A percentile compares a stretch with the other conserved stretches of the same genome.
phyloP scores from a whole-genome alignment of 345 rosid genomes.

The Ceriops decandra region DNA sequence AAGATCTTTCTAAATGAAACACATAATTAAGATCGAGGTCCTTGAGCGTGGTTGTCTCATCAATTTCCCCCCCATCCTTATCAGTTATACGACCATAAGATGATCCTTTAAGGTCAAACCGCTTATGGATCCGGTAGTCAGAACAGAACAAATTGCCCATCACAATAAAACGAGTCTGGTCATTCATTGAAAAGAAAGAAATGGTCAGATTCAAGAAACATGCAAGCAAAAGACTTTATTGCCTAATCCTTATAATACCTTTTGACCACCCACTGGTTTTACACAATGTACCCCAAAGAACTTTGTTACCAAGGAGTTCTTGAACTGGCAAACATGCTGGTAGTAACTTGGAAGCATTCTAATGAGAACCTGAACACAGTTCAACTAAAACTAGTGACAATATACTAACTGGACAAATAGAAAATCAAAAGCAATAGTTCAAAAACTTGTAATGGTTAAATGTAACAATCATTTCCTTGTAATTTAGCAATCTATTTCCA shows the following conservation, averaged over 20 bases:
- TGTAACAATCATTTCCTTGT: too few species aligned
- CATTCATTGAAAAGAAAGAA: not conserved
- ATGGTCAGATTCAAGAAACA: too few species aligned
- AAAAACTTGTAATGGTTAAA: not conserved
- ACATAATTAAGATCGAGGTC: constrained; percentile 67
- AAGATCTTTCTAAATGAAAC: constrained; percentile 46
- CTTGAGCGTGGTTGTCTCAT: constrained; percentile 62
- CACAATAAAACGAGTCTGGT: constrained; percentile 59
- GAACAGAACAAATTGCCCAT: constrained; percentile 71
- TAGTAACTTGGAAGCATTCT: constrained; percentile 64
- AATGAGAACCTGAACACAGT: constrained; percentile 46
- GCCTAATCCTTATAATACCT: constrained; percentile 32
- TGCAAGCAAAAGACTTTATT: not conserved
- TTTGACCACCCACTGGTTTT: constrained; percentile 55
- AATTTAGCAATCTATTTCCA: too few species aligned
- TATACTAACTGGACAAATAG: not conserved
- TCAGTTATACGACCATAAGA: constrained; percentile 63
- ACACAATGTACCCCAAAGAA: constrained; percentile 76
- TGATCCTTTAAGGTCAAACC: constrained; percentile 72
- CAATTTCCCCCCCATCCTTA: constrained; percentile 49
- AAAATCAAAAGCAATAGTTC: not conserved
- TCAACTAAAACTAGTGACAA: constrained; percentile 5
- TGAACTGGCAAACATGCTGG: constrained; percentile 58
- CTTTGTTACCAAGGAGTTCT: constrained; percentile 62
- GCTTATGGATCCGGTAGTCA: constrained; percentile 56